phyloP scores from a whole-genome alignment of 2,329 filamentous ascomycete species.

The Corinectria fuckeliana region DNA sequence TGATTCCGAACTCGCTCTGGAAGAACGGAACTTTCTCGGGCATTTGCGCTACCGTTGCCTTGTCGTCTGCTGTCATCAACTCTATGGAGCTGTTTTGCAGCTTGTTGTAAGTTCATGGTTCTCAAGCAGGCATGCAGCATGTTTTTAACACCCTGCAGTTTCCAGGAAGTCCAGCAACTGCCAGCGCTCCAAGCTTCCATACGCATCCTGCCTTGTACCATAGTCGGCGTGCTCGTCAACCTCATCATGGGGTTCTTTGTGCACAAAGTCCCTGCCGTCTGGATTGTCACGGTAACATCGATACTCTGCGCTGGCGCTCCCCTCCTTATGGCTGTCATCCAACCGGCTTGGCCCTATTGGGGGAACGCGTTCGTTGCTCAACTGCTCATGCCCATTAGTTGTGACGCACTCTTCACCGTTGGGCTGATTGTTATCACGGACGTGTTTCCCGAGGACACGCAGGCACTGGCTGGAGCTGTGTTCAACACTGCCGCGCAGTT shows the following conservation, averaged over 20 bases:
- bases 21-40: slow-evolving; percentile 61
- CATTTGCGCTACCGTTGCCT: slow-evolving; percentile 58
- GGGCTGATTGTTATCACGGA: slow-evolving; percentile 60
- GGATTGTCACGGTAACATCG: slow-evolving; percentile 48
- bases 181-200: slow-evolving; percentile 54
- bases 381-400: slow-evolving; percentile 49
- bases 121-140: too few species aligned
- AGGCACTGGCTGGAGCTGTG: slow-evolving; percentile 66
- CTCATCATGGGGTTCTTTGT: slow-evolving; percentile 53
- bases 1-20: slow-evolving; percentile 70
- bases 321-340: slow-evolving; percentile 60
- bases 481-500: slow-evolving; percentile 66
- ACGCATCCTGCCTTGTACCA: slow-evolving; percentile 53
- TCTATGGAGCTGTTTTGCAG: slow-evolving; percentile 55
- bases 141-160: slow-evolving; percentile 45
- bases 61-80: slow-evolving; percentile 54
- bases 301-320: slow-evolving; percentile 53
- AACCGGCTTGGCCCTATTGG: slow-evolving; percentile 59
- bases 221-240: slow-evolving; percentile 51
- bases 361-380: slow-evolving; percentile 51
- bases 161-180: slow-evolving; percentile 56
- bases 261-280: slow-evolving; percentile 48
- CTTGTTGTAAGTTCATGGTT: slow-evolving; percentile 51
- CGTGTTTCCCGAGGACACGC: slow-evolving; percentile 61
- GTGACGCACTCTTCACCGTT: slow-evolving; percentile 62